Evolutionary conservation across 257 asterid genomes (phyloP).

Genomic region (Linaria vulgaris): DNA sequence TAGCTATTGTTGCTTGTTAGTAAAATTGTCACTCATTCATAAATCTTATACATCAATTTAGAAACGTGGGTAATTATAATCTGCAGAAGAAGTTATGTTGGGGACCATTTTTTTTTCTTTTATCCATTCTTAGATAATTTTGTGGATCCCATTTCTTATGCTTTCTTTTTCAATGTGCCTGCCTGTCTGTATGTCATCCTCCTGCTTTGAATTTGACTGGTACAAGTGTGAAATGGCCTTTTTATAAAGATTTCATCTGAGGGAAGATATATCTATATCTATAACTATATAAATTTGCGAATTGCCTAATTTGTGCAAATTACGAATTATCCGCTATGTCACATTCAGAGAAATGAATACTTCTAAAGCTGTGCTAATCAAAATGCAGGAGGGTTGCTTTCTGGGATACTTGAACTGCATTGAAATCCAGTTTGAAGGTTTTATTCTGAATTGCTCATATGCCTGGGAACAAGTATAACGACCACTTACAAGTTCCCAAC

Average conservation of each 20-base stretch:
- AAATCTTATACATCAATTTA: constrained; percentile 26
- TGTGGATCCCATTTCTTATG: constrained; percentile 52
- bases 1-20: no score
- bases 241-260: constrained; percentile 7
- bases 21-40: no score
- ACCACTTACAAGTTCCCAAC: constrained; percentile 38
- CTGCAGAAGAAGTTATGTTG: constrained; percentile 20
- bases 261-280: neutral
- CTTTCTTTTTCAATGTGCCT: constrained; percentile 37
- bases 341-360: constrained; percentile 22
- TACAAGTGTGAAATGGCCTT: constrained; percentile 24
- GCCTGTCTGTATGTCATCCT: no score
- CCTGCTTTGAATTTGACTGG: constrained; percentile 25
- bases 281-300: constrained; percentile 12
- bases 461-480: constrained; percentile 78
- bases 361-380: constrained; percentile 40
- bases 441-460: constrained; percentile 40
- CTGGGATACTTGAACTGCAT: constrained; percentile 38
- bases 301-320: constrained; percentile 17
- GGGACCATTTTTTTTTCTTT: constrained; percentile 8
- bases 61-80: constrained; percentile 23
- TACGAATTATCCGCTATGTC: constrained; percentile 22
- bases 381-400: constrained; percentile 58
- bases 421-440: constrained; percentile 37
- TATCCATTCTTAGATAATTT: constrained; percentile 27